A percentile compares a stretch with the other conserved stretches of the same genome.
phyloP scores from a whole-genome alignment of 1,284 basidiomycete species.

The Tylopilus orsonianus region DNA sequence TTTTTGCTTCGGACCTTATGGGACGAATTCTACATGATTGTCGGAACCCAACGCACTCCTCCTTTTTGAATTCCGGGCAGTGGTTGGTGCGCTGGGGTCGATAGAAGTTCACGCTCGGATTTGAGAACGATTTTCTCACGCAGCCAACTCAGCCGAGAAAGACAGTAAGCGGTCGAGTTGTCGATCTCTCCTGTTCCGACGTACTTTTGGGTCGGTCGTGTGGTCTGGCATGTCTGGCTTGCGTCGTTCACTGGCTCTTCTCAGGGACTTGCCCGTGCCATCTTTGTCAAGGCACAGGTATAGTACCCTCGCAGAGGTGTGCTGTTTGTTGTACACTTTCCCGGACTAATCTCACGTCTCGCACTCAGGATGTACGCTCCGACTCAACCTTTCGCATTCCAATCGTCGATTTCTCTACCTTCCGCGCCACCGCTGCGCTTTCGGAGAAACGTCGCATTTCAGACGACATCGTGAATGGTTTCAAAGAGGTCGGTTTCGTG shows the following conservation, averaged over 20 bases:
- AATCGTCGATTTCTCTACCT: conserved; percentile 74
- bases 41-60: too few species aligned
- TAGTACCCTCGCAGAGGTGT: conserved; percentile 29
- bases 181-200: too few species aligned
- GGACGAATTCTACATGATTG: too few species aligned
- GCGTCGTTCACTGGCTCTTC: conserved; percentile 14
- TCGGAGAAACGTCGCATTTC: conserved; percentile 65
- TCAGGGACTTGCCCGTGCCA: conserved; percentile 4
- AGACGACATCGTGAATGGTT: conserved; percentile 69
- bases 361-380: conserved; percentile 25
- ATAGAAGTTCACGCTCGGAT: too few species aligned
- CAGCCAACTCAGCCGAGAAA: too few species aligned
- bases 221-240: conserved; percentile 15
- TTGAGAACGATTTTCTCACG: too few species aligned
- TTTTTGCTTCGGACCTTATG: too few species aligned
- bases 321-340: neutral
- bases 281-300: conserved; percentile 13
- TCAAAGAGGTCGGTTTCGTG: conserved; percentile 76
- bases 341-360: conserved; percentile 1
- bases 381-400: conserved; percentile 57
- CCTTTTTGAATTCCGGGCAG: too few species aligned
- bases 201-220: neutral
- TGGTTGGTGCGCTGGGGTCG: too few species aligned
- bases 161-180: neutral
- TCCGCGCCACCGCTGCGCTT: conserved; percentile 47